These are phyloP conservation scores for Pugionium cornutum DNA, from an alignment of 345 rosid species.

Conservation along the genomic window DNA sequence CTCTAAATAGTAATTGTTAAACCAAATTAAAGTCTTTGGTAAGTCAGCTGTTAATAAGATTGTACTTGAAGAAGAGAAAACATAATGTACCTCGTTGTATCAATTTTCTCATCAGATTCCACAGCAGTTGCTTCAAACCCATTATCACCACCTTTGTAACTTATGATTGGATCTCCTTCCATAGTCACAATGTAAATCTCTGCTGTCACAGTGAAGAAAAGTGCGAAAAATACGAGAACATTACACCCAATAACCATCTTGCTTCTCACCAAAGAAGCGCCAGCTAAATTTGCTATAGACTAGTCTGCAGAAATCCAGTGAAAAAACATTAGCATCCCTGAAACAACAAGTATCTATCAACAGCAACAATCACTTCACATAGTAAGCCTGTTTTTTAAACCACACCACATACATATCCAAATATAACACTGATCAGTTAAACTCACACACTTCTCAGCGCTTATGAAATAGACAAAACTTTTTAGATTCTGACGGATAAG, in stretches of 20 bases:
- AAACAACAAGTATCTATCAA: not conserved
- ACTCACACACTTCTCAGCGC: not conserved
- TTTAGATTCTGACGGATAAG: constrained; percentile 2
- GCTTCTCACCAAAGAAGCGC: constrained; percentile 36
- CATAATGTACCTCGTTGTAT: constrained; percentile 58
- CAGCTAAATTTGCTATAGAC: constrained; percentile 25
- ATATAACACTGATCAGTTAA: not conserved
- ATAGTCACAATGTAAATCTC: constrained; percentile 84
- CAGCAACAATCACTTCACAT: constrained; percentile 16
- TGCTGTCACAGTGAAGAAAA: constrained; percentile 50
- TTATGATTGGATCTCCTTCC: constrained; percentile 89
- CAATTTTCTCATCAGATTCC: constrained; percentile 83
- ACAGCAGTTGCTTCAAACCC: constrained; percentile 93
- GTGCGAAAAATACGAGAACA: constrained; percentile 43
- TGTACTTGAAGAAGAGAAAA: not conserved
- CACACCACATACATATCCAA: constrained; percentile 14
- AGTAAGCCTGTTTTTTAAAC: not conserved
- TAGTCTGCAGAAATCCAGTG: constrained; percentile 26
- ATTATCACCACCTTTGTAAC: constrained; percentile 80
- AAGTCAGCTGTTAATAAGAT: constrained; percentile 2
- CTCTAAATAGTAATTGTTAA: too few species aligned
- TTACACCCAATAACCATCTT: constrained; percentile 30
- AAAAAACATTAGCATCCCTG: constrained; percentile 9
- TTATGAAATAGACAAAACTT: constrained; percentile 9
- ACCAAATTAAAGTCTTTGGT: not conserved